Evolutionary conservation across 345 rosid species (phyloP).

Genomic region (Combretum micranthum): DNA sequence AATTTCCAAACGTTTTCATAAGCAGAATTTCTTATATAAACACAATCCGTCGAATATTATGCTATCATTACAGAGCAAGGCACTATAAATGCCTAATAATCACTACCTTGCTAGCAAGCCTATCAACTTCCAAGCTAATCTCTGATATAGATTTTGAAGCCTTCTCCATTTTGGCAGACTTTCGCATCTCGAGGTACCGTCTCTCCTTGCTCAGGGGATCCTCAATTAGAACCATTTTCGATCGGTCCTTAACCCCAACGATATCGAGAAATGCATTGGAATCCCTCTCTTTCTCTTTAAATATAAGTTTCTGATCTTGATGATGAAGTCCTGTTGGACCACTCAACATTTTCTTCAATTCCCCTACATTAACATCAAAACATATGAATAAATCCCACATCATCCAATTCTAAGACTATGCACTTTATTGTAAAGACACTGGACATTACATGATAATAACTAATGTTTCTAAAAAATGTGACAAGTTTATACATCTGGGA

Average conservation of each 20-base stretch:
- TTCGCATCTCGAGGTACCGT: slow-evolving; percentile 42
- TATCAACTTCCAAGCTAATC: slow-evolving; percentile 36
- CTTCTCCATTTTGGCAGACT: slow-evolving; percentile 36
- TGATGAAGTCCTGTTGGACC: slow-evolving; percentile 43
- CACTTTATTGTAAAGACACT: no score
- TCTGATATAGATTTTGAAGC: slow-evolving; percentile 36
- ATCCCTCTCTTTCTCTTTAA: slow-evolving; percentile 52
- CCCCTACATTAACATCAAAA: slow-evolving; percentile 25
- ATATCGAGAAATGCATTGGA: slow-evolving; percentile 44
- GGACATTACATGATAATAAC: no score
- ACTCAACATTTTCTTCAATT: slow-evolving; percentile 46
- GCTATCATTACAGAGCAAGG: not conserved
- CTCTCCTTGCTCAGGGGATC: slow-evolving; percentile 39
- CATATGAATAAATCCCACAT: not conserved
- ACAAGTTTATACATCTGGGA: no score
- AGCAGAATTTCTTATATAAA: no score
- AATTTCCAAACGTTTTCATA: not conserved
- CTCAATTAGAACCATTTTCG: slow-evolving; percentile 42
- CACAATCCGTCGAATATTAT: not conserved
- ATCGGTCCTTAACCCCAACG: slow-evolving; percentile 43
- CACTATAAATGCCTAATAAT: not conserved
- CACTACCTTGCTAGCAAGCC: slow-evolving; percentile 30
- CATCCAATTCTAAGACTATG: not conserved
- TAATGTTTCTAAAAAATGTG: no score
- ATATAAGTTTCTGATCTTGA: slow-evolving; percentile 49